These are phyloP conservation scores for Colletotrichum eremochloae DNA, from an alignment of 2,329 filamentous ascomycete genomes.

Conservation along the genomic window DNA sequence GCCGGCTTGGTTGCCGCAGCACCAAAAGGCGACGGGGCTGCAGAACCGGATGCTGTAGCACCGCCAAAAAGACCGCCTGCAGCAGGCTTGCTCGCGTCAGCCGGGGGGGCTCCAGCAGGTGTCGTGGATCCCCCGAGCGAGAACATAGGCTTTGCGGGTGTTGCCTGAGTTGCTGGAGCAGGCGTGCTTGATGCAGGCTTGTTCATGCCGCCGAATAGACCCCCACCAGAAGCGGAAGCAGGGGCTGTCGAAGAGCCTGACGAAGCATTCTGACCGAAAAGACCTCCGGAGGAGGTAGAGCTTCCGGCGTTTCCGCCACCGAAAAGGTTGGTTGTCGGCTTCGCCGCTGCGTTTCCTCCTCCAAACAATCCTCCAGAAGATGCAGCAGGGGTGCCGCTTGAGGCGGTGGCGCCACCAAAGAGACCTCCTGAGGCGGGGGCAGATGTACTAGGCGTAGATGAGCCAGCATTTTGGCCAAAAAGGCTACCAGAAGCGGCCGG, in stretches of 20 bases:
- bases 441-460: conserved; percentile 40
- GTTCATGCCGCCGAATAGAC: conserved; percentile 36
- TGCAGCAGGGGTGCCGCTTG: conserved; percentile 26
- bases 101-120: conserved; percentile 67
- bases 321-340: conserved; percentile 45
- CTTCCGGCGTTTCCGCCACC: conserved; percentile 46
- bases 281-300: conserved; percentile 45
- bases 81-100: conserved; percentile 50
- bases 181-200: conserved; percentile 35
- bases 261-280: conserved; percentile 48
- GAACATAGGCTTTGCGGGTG: conserved; percentile 63
- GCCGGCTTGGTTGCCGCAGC: conserved; percentile 31
- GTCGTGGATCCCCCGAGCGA: conserved; percentile 65
- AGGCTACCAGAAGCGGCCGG: conserved; percentile 32
- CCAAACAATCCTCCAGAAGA: conserved; percentile 42
- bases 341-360: conserved; percentile 44
- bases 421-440: conserved; percentile 43
- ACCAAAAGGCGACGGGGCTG: conserved; percentile 37
- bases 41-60: conserved; percentile 32
- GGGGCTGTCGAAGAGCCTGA: conserved; percentile 44
- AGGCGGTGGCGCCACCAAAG: conserved; percentile 30
- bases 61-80: conserved; percentile 51
- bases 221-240: conserved; percentile 43
- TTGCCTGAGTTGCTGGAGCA: conserved; percentile 49
- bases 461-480: conserved; percentile 27